Evolutionary conservation across 2,329 filamentous ascomycete species (phyloP), one percentile per base, ranked within the genome.

Genomic region (Pyrenochaeta sp.): DNA sequence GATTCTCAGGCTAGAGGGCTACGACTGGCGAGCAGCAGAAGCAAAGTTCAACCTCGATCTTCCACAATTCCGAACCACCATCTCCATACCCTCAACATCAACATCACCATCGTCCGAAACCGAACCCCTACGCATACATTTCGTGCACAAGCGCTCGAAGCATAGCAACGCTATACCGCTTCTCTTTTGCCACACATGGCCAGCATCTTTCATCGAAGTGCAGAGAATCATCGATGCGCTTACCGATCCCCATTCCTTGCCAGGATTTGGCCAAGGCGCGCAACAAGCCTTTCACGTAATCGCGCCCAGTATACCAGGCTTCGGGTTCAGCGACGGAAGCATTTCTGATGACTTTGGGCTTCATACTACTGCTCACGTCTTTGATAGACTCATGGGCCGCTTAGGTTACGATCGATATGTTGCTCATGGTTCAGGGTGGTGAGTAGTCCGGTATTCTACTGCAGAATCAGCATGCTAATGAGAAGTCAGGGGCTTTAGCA

Each of bases 261-360:
- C 40, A 2, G 49, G 53, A 14, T 55, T 56, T 29, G 60, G 53
- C 2, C 44, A 45, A 1, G 56, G 56, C n/a, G 44, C 46, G 10
- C 54, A 53, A 7, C 56, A 62, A 46, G 76, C 83, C 1, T 89
- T 88, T 57, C 82, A 88, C 58, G 62, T 88, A n/a, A 78, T 89
- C 14, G 81, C 82, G 14, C 85, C 86, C 1, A 83, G 82, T 29
- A 76, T 88, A 14, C 85, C 86, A 0, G 85, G 85, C 0, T 73
- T 86, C 31, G 85, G 84, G 11, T 89, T 88, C 60, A 87, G 84
- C 63, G 84, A 88, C 63, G 74, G 83, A 2, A 74, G 85, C 26
- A 72, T 75, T 1, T 74, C 74, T 41, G 77, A 78, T 34, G 69
- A 69, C 6, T 73, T 78, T 58, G 75, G 78, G n/a, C 67, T 83